Conservation (phyloP, 192 early-diverging fungal species). For the Linnemannia hyalina region DNA sequence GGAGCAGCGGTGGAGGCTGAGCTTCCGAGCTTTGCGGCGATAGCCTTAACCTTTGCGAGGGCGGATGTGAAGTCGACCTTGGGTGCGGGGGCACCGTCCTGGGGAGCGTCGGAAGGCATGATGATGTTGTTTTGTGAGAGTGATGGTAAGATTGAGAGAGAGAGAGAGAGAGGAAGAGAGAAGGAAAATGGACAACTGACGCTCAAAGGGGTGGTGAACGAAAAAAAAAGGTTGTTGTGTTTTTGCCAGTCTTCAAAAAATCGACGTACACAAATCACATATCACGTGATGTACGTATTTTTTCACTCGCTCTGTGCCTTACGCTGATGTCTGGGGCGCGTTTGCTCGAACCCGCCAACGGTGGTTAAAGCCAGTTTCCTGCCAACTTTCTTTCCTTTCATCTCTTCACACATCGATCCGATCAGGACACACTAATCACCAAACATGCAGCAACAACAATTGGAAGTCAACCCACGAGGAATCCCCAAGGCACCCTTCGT, state of each 20-base stretch:
- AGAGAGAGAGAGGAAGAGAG: background rate
- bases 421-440: background rate
- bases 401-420: background rate
- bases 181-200: background rate
- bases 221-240: background rate
- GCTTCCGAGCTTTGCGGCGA: constrained; percentile 76
- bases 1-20: constrained; percentile 48
- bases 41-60: constrained; percentile 81
- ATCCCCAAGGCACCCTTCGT: constrained; percentile 98
- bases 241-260: background rate
- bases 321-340: background rate
- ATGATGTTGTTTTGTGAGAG: constrained; percentile 8
- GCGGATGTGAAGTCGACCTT: constrained; percentile 75
- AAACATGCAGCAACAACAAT: constrained; percentile 23
- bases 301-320: background rate
- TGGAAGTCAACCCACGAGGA: constrained; percentile 92
- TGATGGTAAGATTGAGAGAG: background rate
- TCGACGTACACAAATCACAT: background rate
- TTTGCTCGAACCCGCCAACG: background rate
- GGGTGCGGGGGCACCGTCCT: constrained; percentile 46
- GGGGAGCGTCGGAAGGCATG: constrained; percentile 60
- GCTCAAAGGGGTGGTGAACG: background rate
- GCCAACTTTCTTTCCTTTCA: background rate
- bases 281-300: constrained; percentile 9
- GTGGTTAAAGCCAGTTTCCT: background rate